These are phyloP conservation scores for Ambrosiella xylebori DNA, from an alignment of 2,329 filamentous ascomycete genomes.

Conservation along the genomic window DNA sequence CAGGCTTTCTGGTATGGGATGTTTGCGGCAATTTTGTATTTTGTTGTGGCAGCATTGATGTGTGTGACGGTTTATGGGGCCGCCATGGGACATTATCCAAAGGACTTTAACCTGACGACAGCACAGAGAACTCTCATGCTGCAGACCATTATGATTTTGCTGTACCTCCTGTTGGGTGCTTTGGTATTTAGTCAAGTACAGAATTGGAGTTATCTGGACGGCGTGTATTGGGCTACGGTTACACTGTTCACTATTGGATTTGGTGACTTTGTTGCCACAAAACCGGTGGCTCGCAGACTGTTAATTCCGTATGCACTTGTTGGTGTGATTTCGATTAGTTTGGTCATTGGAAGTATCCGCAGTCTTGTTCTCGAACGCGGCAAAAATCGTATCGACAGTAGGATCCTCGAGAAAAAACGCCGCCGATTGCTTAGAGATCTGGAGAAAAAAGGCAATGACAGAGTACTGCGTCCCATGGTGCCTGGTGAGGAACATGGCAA, in stretches of 20 bases:
- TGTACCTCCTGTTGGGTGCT: conserved; percentile 65
- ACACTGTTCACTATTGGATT: conserved; percentile 49
- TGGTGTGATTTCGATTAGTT: conserved; percentile 68
- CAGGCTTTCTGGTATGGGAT: conserved; percentile 81
- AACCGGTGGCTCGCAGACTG: conserved; percentile 45
- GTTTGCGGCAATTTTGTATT: conserved; percentile 63
- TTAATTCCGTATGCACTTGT: conserved; percentile 71
- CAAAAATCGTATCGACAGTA: conserved; percentile 33
- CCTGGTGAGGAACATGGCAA: too few species aligned
- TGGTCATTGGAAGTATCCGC: conserved; percentile 67
- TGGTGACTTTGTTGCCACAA: conserved; percentile 34
- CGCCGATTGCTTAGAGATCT: conserved; percentile 29
- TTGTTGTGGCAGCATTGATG: conserved; percentile 59
- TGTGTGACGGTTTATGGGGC: conserved; percentile 68
- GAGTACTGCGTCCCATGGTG: conserved; percentile 33
- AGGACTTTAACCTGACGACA: conserved; percentile 61
- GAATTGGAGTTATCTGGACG: conserved; percentile 59
- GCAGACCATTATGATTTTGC: conserved; percentile 71
- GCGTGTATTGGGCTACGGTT: conserved; percentile 63
- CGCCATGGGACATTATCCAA: conserved; percentile 48
- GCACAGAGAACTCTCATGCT: conserved; percentile 78
- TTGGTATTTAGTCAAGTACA: conserved; percentile 58
- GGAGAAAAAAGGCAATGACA: conserved; percentile 27
- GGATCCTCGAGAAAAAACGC: conserved; percentile 43
- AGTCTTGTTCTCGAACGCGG: conserved; percentile 44